Evolutionary conservation across 2,329 filamentous ascomycete genomes (phyloP).

Genomic region (Cercospora citrullina): DNA sequence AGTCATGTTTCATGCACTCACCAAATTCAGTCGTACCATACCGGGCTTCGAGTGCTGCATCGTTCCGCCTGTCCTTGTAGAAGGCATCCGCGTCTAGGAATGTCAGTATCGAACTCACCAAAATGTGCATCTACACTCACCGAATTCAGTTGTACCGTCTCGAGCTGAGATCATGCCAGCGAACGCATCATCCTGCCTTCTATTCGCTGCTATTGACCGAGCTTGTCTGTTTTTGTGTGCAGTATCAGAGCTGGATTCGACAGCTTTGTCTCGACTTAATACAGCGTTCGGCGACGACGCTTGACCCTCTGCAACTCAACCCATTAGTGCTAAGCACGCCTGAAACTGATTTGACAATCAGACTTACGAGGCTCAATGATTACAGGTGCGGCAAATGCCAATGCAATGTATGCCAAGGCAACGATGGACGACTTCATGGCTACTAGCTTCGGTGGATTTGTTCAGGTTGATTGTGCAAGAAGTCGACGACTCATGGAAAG

Average conservation of each 20-base stretch:
- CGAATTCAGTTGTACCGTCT: slow-evolving; percentile 17
- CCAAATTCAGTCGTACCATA: slow-evolving; percentile 19
- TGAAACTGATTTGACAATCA: neutral
- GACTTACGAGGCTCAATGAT: slow-evolving; percentile 18
- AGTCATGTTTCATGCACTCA: neutral
- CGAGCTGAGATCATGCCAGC: neutral
- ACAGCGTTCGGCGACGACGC: slow-evolving; percentile 1
- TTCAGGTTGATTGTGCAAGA: neutral
- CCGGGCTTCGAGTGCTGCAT: neutral
- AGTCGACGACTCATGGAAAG: neutral
- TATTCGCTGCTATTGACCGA: neutral
- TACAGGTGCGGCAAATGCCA: slow-evolving; percentile 15
- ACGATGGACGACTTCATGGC: slow-evolving; percentile 15
- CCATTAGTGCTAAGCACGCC: neutral
- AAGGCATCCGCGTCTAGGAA: slow-evolving; percentile 17
- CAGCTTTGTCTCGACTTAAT: slow-evolving; percentile 14
- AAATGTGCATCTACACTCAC: neutral
- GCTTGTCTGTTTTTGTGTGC: neutral
- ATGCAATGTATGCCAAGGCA: slow-evolving; percentile 11
- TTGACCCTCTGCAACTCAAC: neutral
- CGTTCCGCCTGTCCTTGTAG: slow-evolving; percentile 11
- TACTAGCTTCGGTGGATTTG: neutral
- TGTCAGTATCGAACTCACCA: neutral
- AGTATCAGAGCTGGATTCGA: slow-evolving; percentile 13
- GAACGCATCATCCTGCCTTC: neutral